Base-by-base conservation (phyloP, 768 basidiomycete genomes). In the Punctularia strigosozonata region DNA sequence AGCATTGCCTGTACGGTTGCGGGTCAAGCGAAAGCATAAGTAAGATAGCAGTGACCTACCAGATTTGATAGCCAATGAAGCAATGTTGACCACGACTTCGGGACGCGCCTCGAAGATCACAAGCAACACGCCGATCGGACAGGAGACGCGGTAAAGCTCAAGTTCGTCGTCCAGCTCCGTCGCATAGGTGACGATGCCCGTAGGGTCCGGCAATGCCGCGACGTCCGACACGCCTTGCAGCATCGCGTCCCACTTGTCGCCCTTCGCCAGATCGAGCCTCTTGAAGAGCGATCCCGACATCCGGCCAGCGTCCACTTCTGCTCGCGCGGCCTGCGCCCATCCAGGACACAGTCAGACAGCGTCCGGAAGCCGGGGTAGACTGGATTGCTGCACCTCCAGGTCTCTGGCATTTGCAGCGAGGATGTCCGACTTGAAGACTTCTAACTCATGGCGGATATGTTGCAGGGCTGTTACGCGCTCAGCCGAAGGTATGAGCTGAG, bases 61-160 rank as follows among this genome's bases (percentile, higher is more conserved):
- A 22, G 91, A 95, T 59, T 97, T 99, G 54, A 99, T 86, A 1
- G 95, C 94, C 52, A 98, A 64, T 0, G 91, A 75, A 4, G 95
- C 88, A 46, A 99, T 97, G 56, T 98, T 98, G 28, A 97, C 86
- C 19, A 98, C 89, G 10, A 99, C 94, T 56, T 99, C 95, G 1
- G 95, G 95, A 21, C 94, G 73, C 3, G 94, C 86, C 58, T 98
- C 95, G 50, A 99, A 99, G 44, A 99, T 94, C 45, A 98, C 88
- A 37, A 99, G 69, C 10, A 99, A 65, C 1, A 95, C 91, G 17
- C 95, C 95, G 45, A 99, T 92, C 0, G 95, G 92, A 53, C 94
- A 98, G 0, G 94, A 86, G 1, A 98, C 84, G 22, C 90, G 78
- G 60, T 94, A 89, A 3, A 99, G 71, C 47, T 95, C 86, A 17